Evolutionary conservation across 805 yeast species (phyloP), one percentile per base, ranked within the genome.

Genomic region (Kazachstania psychrophila): DNA sequence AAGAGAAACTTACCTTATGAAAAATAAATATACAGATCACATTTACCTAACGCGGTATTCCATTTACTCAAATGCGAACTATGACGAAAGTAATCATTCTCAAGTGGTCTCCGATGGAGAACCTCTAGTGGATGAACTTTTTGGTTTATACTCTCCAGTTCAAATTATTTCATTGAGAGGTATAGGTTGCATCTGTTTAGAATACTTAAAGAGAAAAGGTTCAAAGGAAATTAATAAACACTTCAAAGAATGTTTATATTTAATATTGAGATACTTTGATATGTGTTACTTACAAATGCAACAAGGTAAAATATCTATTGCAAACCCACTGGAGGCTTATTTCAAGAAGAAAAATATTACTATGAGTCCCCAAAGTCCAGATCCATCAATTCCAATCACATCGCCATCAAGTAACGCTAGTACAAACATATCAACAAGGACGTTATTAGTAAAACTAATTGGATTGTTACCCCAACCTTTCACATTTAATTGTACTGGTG

Each of bases 201-300:
- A 42, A 34, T 20, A 37, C 28, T 23, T 44, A 14, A 31, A 23
- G 9, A 28, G 23, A 23, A 30, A 31, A 28, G 30, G 32, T 22
- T n/a, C 20, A 23, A 23, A 18, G 6, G 35, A 27, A 16, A 27
- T 31, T 9, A 22, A 37, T 79, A 77, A 49, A 75, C 80, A 43
- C 65, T 69, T 38, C 31, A 43, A 39, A 60, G 56, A 55, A 30
- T 49, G 54, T 10, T 34, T 58, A 7, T 58, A 57, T 37, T 23
- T 58, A 9, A 39, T 54, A 9, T 35, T 58, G 14, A 41, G 58
- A 29, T 54, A 49, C 41, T 55, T 54, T 29, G 62, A 58, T 39
- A 42, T 52, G 37, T 50, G 52, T 36, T 37, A 46, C 9, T 40
- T 42, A 12, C 51, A 53, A 27, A 23, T 56, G 11, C 46, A 39